These are phyloP conservation scores for Ogataea nitratoaversa DNA, from an alignment of 805 yeast species.

Conservation along the genomic window DNA sequence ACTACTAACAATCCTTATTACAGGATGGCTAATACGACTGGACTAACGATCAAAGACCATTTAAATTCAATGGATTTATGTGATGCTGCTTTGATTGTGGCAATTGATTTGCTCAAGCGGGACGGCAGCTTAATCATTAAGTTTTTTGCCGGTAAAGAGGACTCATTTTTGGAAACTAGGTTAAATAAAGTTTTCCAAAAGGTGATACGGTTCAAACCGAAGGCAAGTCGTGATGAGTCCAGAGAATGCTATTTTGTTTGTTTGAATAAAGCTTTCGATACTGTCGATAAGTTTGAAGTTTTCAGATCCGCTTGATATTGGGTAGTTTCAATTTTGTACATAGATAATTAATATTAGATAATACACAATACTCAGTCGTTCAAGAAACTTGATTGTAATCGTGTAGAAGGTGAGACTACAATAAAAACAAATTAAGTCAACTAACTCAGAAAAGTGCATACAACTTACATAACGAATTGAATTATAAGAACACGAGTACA, in stretches of 20 bases:
- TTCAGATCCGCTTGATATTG: slow-evolving; percentile 27
- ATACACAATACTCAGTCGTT: too few species aligned
- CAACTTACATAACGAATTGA: too few species aligned
- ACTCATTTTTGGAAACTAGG: slow-evolving; percentile 54
- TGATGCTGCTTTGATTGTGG: slow-evolving; percentile 81
- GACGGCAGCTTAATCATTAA: slow-evolving; percentile 80
- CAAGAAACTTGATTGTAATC: too few species aligned
- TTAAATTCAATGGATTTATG: slow-evolving; percentile 83
- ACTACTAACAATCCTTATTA: slow-evolving; percentile 73
- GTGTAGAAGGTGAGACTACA: too few species aligned
- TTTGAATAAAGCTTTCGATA: slow-evolving; percentile 38
- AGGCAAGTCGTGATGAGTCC: slow-evolving; percentile 73
- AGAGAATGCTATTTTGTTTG: slow-evolving; percentile 81
- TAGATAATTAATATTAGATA: too few species aligned
- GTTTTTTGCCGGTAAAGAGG: slow-evolving; percentile 81
- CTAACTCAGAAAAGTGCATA: too few species aligned
- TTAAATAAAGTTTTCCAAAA: slow-evolving; percentile 53
- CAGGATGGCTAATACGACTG: slow-evolving; percentile 94
- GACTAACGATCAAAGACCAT: slow-evolving; percentile 79
- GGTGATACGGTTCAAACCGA: slow-evolving; percentile 74
- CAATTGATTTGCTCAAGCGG: slow-evolving; percentile 63
- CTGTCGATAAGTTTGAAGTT: slow-evolving; percentile 40
- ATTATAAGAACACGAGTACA: too few species aligned
- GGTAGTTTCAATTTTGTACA: too few species aligned
- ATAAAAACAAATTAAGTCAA: too few species aligned